These are phyloP conservation scores for Akanthomyces dipterigenus DNA, from an alignment of 2,329 filamentous ascomycete species.

Conservation along the genomic window DNA sequence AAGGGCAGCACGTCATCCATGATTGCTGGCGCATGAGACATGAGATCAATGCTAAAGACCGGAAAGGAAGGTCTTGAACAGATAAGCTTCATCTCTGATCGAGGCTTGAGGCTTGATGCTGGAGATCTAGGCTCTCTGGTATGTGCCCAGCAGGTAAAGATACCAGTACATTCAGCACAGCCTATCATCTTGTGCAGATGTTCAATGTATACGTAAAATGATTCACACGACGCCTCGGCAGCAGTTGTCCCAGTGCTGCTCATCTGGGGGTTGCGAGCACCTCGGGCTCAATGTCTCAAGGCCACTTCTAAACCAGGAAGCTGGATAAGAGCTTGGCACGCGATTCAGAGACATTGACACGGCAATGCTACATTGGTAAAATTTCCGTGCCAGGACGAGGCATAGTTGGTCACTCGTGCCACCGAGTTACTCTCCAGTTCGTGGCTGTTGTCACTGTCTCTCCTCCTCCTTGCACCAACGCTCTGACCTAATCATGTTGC, in stretches of 20 bases:
- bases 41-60: not conserved
- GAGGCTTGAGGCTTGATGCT: not conserved
- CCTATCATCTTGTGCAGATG: too few relatives aligned
- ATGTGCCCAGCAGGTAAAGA: not conserved
- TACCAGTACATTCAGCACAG: too few relatives aligned
- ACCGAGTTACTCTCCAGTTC: not conserved
- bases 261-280: not conserved
- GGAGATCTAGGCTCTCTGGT: not conserved
- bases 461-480: not conserved
- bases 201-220: too few relatives aligned
- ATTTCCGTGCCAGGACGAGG: not conserved
- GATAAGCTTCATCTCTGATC: not conserved
- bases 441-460: not conserved
- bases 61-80: not conserved
- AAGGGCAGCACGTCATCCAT: too few relatives aligned
- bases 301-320: conserved; percentile 10
- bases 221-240: not conserved
- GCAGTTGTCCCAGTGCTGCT: not conserved
- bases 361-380: not conserved
- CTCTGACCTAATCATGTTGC: not conserved
- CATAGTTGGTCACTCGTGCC: not conserved
- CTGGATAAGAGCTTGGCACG: conserved; percentile 2
- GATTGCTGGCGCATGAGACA: not conserved
- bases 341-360: conserved; percentile 10
- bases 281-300: conserved; percentile 6